Evolutionary conservation across 192 early-diverging fungal genomes (phyloP), one percentile per base, ranked within the genome.

Genomic region (Lunasporangiospora selenospora): DNA sequence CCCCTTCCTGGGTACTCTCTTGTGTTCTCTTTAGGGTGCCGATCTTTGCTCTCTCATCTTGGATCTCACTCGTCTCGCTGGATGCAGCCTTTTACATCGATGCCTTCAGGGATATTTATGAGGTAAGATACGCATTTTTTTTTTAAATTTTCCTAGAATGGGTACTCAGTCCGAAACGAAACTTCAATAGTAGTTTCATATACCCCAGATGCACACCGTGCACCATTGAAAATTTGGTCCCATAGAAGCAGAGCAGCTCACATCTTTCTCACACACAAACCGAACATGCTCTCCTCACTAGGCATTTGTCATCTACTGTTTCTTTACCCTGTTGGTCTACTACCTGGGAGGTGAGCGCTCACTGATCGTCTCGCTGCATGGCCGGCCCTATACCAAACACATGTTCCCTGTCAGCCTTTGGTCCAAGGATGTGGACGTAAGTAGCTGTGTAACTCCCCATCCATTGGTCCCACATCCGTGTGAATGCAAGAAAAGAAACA

Each of bases 261-360:
- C n/a, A n/a, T n/a, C n/a, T n/a, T n/a, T n/a, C n/a, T 21, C 16
- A 36, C 19, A 21, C 3, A n/a, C 16, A 32, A 55, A 24, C 15
- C 32, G n/a, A 18, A 19, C 19, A 33, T 60, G 5, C 33, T 36
- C 12, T 42, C 8, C 19, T 33, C n/a, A n/a, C n/a, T 21, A 62
- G 59, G 92, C 90, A 32, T 95, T 94, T 81, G 93, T 95, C 21
- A 89, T 95, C 47, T 95, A 95, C 78, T 87, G 89, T 54, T 95
- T 95, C 73, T 92, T 95, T 70, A 92, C 81, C 31, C 77, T 95
- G 43, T 65, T 93, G 36, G 83, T 95, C 44, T 86, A 91, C 58
- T 90, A 92, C 53, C 76, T 94, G 47, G 93, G 89, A 33, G 94
- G 94, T 24, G 94, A 96, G 53, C 82, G 94, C 13, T 84, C 87